A percentile compares a stretch with the other conserved stretches of the same genome.
These are phyloP conservation scores for Fusarium caatingaense DNA, from an alignment of 2,329 filamentous ascomycete genomes.

Conservation along the genomic window DNA sequence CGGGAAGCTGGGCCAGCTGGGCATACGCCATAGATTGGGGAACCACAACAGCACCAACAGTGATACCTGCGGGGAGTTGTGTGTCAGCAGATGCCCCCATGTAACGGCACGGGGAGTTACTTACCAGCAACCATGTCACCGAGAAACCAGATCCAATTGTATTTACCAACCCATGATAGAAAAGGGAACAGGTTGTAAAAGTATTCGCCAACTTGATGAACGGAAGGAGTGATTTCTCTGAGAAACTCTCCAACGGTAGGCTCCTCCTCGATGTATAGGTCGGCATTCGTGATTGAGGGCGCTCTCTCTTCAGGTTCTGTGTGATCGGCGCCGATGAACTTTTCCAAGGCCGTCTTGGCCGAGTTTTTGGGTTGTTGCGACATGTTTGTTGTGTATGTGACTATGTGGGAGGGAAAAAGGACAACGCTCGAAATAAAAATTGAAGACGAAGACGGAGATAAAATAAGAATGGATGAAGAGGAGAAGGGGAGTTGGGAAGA, in stretches of 20 bases:
- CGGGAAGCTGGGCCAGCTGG: constrained; percentile 58
- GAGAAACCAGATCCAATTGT: constrained; percentile 60
- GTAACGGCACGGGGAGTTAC: constrained; percentile 19
- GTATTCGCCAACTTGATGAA: constrained; percentile 49
- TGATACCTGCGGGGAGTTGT: constrained; percentile 49
- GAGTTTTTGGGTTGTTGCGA: constrained; percentile 31
- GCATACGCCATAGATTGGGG: constrained; percentile 67
- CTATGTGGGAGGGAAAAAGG: background rate
- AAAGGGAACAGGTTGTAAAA: constrained; percentile 61
- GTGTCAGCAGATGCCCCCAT: constrained; percentile 35
- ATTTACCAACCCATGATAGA: constrained; percentile 62
- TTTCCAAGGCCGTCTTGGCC: constrained; percentile 46
- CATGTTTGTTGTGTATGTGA: constrained; percentile 17
- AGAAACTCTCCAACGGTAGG: constrained; percentile 57
- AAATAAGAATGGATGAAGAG: background rate
- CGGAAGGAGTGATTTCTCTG: constrained; percentile 52
- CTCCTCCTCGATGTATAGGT: constrained; percentile 55
- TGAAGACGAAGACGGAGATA: background rate
- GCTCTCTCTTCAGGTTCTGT: constrained; percentile 49
- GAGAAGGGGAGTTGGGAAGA: background rate
- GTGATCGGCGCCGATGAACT: constrained; percentile 50
- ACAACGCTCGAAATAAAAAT: constrained; percentile 9
- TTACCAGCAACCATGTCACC: constrained; percentile 60
- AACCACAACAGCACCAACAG: constrained; percentile 65
- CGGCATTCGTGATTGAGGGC: constrained; percentile 52